Evolutionary conservation across 176 grass and related monocot species (phyloP).

Genomic region (Tillandsia leiboldiana): DNA sequence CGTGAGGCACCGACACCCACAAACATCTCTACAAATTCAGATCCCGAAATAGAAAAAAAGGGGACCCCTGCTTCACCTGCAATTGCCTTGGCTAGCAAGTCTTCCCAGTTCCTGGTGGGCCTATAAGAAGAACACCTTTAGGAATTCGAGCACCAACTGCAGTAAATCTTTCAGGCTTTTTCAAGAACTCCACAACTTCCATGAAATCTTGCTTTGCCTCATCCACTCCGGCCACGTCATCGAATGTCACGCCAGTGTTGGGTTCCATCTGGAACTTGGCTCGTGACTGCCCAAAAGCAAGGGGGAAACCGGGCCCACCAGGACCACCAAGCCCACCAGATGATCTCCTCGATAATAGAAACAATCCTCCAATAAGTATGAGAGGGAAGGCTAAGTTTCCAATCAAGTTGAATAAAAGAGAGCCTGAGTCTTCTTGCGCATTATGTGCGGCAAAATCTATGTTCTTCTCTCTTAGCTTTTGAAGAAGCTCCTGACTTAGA

Average conservation of each 20-base stretch:
- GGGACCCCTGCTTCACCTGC: constrained; percentile 97
- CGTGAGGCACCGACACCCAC: constrained; percentile 91
- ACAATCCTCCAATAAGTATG: constrained; percentile 88
- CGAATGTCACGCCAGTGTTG: constrained; percentile 92
- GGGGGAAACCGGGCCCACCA: constrained; percentile 79
- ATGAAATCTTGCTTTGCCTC: constrained; percentile 98
- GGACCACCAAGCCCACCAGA: constrained; percentile 85
- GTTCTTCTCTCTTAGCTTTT: constrained; percentile 92
- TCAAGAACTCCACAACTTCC: constrained; percentile 98
- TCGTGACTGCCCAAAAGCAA: constrained; percentile 76
- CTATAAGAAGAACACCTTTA: constrained; percentile 95
- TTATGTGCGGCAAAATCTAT: constrained; percentile 92
- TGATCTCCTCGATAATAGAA: constrained; percentile 76
- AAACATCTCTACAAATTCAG: constrained; percentile 99
- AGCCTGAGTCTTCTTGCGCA: constrained; percentile 90
- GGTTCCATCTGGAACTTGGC: constrained; percentile 99
- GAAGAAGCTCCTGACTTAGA: constrained; percentile 89
- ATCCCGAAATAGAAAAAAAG: constrained; percentile 93
- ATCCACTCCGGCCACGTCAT: constrained; percentile 90
- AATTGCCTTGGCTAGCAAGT: constrained; percentile 97
- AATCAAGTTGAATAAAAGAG: constrained; percentile 82
- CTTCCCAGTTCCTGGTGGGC: constrained; percentile 93
- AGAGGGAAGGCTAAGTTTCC: constrained; percentile 92
- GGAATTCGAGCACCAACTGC: constrained; percentile 96
- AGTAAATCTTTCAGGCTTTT: constrained; percentile 94